Base-by-base conservation (phyloP, 2,329 filamentous ascomycete species). In the Verticillium dahliae region DNA sequence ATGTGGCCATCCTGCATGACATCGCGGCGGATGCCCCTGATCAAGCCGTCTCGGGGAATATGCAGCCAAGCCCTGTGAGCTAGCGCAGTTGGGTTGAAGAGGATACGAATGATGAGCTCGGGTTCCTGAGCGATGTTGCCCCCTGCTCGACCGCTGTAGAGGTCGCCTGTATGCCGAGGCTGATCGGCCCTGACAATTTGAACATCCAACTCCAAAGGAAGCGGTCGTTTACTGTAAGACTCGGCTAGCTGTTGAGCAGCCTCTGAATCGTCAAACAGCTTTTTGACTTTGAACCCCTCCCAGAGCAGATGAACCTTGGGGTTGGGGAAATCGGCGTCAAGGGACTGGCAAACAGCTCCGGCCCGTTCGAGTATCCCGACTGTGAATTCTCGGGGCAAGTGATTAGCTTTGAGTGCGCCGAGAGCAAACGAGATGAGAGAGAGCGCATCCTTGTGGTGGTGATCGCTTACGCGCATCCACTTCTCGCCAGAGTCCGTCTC, bases 21-120 rank as follows among this genome's bases (percentile, higher is more conserved):
- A 11, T 60, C 27, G 2, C 59, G 59, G 6, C 52, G 35, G n/a
- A 56, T 18, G 3, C 52, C 54, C 18, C 59, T 45, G 6, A 31
- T 18, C 35, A 41, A 13, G 5, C 52, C 58, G 4, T 60, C 45
- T 22, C 14, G 33, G 3, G 64, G 64, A 9, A 69, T 60, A 41
- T 67, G 59, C 4, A 64, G 45, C 33, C 56, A 22, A 0, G 66
- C 67, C 14, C 63, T 59, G 15, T 69, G 68, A 14, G 62, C 39
- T 1, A 69, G 63, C 1, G 63, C 38, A 14, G 60, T 18, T 0
- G 67, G 59, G 4, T 68, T 65, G 31, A 69, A 2, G 4, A 34
- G 57, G 34, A 69, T 31, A 1, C 64, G 62, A 33, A 67, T 41
- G 6, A 41, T 7, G 2, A 60, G 45, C 4, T 34, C 33, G 1